Evolutionary conservation across 768 basidiomycete species (phyloP), one percentile per base, ranked within the genome.

Genomic region (Lyophyllum atratum): DNA sequence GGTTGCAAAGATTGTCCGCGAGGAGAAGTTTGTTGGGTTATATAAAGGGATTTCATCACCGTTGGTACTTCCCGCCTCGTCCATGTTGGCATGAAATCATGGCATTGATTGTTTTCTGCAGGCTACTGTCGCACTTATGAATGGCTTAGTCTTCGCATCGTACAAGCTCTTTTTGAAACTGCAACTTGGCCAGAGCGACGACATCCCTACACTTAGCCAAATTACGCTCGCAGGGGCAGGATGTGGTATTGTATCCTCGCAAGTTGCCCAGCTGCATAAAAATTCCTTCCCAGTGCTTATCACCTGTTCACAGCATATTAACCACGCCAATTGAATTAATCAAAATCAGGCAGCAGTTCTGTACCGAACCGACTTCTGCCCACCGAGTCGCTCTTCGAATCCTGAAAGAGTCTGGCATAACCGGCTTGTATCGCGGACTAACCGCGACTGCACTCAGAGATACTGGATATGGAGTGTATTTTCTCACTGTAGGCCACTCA

Each of bases 251-350:
- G 77, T 90, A 7, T 85, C 87, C 15, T 86, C 93, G 91, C 93
- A 68, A 66, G 91, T 77, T 43, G 14, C 48, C 21, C 42, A 54
- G 22, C 21, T 56, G 54, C 59, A 24, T 31, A 55, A 37, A 33
- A 37, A 56, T 29, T 40, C 29, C 26, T 49, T 37, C 52, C 1
- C 46, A 49, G n/a, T 4, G 21, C 26, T 44, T 22, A 43, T 37
- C 26, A 34, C 17, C 34, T 47, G 7, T 47, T 12, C 49, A 40
- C 25, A 93, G 92, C 5, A 62, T 92, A 10, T 70, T 95, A 54
- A 90, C 92, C 2, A 87, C 90, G 1, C 93, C 94, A 0, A 90
- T 87, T 8, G 95, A 96, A 61, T 80, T 95, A 1, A 79, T 96
- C 74, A 96, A 96, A 77, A 92, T 95, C 68, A 82, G 88, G 31